These are phyloP conservation scores for Stevia rebaudiana DNA, from an alignment of 140 eudicot genomes.

Conservation along the genomic window DNA sequence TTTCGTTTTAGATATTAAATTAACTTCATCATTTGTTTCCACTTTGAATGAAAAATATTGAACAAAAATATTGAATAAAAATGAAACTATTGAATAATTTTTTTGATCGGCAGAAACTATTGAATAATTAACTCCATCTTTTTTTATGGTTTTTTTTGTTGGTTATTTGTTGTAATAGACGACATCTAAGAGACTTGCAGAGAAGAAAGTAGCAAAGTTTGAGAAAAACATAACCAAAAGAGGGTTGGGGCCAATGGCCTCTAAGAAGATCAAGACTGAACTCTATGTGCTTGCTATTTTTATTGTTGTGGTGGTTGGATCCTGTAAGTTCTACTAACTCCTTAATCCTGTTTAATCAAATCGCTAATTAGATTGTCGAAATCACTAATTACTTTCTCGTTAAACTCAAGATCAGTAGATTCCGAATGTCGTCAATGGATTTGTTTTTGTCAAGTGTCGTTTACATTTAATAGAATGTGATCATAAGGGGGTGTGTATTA, in stretches of 20 bases:
- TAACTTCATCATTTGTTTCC: not conserved
- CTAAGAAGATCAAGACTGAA: constrained; percentile 49
- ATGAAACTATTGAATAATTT: too few species aligned
- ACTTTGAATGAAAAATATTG: not conserved
- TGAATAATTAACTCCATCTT: too few species aligned
- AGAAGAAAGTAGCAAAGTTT: constrained; percentile 72
- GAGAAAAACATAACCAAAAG: constrained; percentile 68
- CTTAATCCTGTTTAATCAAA: not conserved
- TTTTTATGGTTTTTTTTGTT: not conserved
- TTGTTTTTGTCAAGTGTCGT: not conserved
- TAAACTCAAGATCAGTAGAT: not conserved
- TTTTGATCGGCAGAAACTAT: too few species aligned
- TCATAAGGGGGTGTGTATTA: too few species aligned
- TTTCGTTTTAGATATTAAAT: not conserved
- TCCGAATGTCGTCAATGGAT: not conserved
- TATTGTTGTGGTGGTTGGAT: constrained; percentile 50
- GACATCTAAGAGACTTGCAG: constrained; percentile 71
- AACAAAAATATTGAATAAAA: too few species aligned
- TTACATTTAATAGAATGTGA: not conserved
- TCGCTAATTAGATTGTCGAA: not conserved
- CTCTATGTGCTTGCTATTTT: constrained; percentile 53
- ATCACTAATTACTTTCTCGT: not conserved
- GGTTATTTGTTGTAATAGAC: constrained; percentile 38
- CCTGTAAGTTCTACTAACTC: constrained; percentile 56
- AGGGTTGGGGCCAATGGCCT: constrained; percentile 32